Evolutionary conservation across 2,329 filamentous ascomycete genomes (phyloP), one percentile per base, ranked within the genome.

Genomic region (Zarea fungicola): DNA sequence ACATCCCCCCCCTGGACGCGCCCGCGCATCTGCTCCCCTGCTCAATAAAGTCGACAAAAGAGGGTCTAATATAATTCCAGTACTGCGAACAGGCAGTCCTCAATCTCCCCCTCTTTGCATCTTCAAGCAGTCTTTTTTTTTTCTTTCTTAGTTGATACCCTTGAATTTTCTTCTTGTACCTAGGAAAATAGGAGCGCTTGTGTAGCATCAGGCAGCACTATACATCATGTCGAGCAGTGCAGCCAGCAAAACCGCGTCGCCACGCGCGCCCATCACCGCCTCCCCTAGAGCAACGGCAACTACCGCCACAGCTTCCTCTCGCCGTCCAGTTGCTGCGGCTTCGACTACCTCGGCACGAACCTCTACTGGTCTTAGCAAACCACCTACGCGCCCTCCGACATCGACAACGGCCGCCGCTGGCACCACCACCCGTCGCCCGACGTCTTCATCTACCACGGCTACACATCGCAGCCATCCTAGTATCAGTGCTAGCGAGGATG

Each of bases 401-500:
- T 42, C 46, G 23, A 56, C 62, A 1, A 64, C 64, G 16, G 56
- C 60, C n/a, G 55, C 65, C 21, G 59, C 67, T 34, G 67, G 65
- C 45, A 61, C 56, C 25, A 58, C 57, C 54, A 56, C 64, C 54
- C 58, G 64, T 52, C 59, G 63, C 28, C 57, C 65, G 39, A 57
- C 62, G 6, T 63, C 65, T 14, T 58, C 62, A 6, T 56, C 68
- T 8, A 64, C 69, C 29, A 63, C 71, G 4, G 57, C 64, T n/a
- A 58, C 68, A 32, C 74, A 77, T 60, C 69, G 65, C 54, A 70
- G 72, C 40, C 71, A 71, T n/a, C 66, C 73, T 29, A 73, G 70
- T 43, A 65, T 73, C 45, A 76, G 74, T 52, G 68, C 70, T 43
- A 74, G 73, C 48, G 74, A 77, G 52, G 75, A 77, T 55, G 75